phyloP scores from a whole-genome alignment of 139 green algal genomes.

The Picochlorum sp. region DNA sequence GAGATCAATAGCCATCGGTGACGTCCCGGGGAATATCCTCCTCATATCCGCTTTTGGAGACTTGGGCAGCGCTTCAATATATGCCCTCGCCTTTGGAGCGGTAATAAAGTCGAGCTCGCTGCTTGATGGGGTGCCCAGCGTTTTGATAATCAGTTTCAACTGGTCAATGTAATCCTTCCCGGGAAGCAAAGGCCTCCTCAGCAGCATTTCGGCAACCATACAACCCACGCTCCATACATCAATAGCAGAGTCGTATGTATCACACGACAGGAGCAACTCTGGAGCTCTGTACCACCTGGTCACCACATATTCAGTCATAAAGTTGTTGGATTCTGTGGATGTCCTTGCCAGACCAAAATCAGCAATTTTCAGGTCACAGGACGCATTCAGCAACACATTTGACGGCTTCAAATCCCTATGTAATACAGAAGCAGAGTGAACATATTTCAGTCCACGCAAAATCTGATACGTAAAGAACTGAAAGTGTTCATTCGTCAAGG shows the following conservation, averaged over 20 bases:
- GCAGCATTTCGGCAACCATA: constrained; percentile 88
- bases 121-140: constrained; percentile 76
- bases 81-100: constrained; percentile 62
- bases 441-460: constrained; percentile 81
- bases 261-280: constrained; percentile 84
- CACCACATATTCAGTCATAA: constrained; percentile 96
- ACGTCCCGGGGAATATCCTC: constrained; percentile 63
- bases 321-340: constrained; percentile 54
- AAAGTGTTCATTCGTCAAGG: constrained; percentile 92
- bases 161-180: constrained; percentile 92
- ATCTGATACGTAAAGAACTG: constrained; percentile 99
- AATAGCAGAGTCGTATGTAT: constrained; percentile 68
- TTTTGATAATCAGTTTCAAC: constrained; percentile 84
- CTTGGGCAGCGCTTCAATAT: constrained; percentile 64
- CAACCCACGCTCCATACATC: constrained; percentile 79
- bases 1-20: constrained; percentile 65
- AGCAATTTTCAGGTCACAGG: constrained; percentile 96
- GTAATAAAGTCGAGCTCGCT: constrained; percentile 85
- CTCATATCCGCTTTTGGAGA: constrained; percentile 25
- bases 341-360: constrained; percentile 96
- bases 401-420: constrained; percentile 95
- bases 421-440: constrained; percentile 79
- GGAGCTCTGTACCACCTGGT: constrained; percentile 92
- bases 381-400: constrained; percentile 95
- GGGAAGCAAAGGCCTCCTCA: constrained; percentile 71